A percentile compares a stretch with the other conserved stretches of the same genome.
Evolutionary conservation across 202 grass and related monocot genomes (phyloP).

Genomic region (Cymbopogon flexuosus): DNA sequence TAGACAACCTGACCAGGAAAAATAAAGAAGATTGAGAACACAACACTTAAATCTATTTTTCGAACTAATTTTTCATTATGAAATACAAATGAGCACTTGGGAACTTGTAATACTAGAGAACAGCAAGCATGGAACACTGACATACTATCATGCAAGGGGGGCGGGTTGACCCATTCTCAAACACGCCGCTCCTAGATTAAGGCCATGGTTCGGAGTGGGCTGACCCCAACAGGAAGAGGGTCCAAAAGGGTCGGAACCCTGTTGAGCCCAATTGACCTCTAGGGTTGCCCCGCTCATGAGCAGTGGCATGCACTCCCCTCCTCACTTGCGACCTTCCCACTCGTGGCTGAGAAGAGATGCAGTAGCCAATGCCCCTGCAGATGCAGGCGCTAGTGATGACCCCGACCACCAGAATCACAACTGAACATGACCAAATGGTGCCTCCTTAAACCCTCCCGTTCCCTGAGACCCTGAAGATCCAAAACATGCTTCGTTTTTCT

Average conservation of each 20-base stretch:
- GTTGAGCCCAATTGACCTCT: not conserved
- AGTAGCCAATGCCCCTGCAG: not conserved
- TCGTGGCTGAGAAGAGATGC: not conserved
- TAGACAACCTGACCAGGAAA: constrained; percentile 20
- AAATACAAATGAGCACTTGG: constrained; percentile 1
- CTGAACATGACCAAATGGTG: not conserved
- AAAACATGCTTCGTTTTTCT: not conserved
- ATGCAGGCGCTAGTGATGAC: not conserved
- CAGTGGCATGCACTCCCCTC: not conserved
- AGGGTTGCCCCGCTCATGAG: not conserved
- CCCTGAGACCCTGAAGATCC: not conserved
- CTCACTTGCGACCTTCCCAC: not conserved
- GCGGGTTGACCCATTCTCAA: not conserved
- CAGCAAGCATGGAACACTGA: not conserved
- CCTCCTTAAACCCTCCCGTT: not conserved
- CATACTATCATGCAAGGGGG: not conserved
- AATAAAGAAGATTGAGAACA: not conserved
- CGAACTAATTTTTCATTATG: not conserved
- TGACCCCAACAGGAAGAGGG: not conserved
- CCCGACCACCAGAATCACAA: not conserved
- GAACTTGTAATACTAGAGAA: not conserved
- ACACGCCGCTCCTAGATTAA: not conserved
- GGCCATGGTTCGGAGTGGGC: not conserved
- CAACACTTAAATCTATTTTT: not conserved
- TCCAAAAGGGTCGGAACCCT: not conserved